Conservation (phyloP, 2,329 filamentous ascomycete species). For the Talaromyces sp. region DNA sequence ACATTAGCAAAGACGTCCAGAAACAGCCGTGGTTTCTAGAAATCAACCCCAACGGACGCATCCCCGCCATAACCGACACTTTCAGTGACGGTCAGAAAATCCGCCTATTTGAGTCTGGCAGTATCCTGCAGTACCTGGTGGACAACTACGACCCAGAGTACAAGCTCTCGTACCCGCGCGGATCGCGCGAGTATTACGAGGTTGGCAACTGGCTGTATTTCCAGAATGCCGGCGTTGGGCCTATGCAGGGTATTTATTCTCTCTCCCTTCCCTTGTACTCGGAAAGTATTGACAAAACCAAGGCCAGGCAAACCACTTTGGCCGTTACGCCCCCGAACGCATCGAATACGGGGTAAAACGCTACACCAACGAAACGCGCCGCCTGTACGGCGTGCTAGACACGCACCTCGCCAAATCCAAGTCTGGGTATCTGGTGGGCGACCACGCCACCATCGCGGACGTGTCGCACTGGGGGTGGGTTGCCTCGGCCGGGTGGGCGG, state of each 20-base stretch:
- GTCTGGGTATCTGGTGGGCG: conserved; percentile 47
- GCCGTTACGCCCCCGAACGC: conserved; percentile 72
- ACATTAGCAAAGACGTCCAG: conserved; percentile 70
- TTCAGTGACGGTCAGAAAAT: conserved; percentile 69
- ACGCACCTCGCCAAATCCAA: conserved; percentile 55
- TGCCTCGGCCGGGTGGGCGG: conserved; percentile 52
- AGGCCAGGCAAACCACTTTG: conserved; percentile 76
- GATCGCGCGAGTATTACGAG: conserved; percentile 70
- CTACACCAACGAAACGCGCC: conserved; percentile 77
- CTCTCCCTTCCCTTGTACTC: background rate
- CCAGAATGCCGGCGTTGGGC: conserved; percentile 74
- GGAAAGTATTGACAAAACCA: background rate
- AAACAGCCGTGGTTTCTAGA: conserved; percentile 82
- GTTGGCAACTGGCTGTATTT: conserved; percentile 73
- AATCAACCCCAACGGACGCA: conserved; percentile 90
- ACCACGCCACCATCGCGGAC: conserved; percentile 56
- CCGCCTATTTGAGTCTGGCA: conserved; percentile 66
- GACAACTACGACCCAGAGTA: conserved; percentile 75
- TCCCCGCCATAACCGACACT: conserved; percentile 78
- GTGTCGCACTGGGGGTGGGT: conserved; percentile 80
- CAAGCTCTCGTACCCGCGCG: conserved; percentile 72
- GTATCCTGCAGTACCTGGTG: conserved; percentile 52
- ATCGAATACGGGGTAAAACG: conserved; percentile 79
- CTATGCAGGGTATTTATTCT: conserved; percentile 58
- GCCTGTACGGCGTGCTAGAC: conserved; percentile 74